Conservation (phyloP, 257 asterid genomes). For the Striga asiatica region DNA sequence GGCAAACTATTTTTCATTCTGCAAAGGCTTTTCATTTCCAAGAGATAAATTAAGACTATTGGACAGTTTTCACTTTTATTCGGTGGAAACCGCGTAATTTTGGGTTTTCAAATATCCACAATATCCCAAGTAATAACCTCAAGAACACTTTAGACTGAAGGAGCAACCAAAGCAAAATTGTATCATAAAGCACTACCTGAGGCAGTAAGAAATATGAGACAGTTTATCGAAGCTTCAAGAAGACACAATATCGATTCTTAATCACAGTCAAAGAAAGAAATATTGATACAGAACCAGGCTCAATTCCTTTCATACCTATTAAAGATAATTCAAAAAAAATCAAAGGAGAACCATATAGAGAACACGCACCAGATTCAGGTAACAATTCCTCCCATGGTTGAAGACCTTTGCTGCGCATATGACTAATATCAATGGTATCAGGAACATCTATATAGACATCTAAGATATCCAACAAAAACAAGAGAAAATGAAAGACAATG, state of each 20-base stretch:
- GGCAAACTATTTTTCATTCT: not conserved
- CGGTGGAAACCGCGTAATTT: too few relatives aligned
- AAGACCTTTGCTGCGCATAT: constrained; percentile 92
- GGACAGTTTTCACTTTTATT: not conserved
- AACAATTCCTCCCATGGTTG: constrained; percentile 88
- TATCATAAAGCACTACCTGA: not conserved
- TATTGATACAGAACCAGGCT: not conserved
- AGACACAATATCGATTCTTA: not conserved
- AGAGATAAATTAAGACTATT: not conserved
- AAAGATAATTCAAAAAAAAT: not conserved
- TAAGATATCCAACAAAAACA: constrained; percentile 22
- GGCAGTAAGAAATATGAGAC: not conserved
- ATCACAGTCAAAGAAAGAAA: not conserved
- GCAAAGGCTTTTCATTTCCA: not conserved
- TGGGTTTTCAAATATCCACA: not conserved
- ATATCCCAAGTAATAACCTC: not conserved
- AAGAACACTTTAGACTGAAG: not conserved
- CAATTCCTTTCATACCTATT: not conserved
- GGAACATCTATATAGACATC: constrained; percentile 95
- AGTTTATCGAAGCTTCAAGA: not conserved
- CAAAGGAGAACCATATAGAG: not conserved
- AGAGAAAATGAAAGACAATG: not conserved
- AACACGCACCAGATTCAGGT: constrained; percentile 55
- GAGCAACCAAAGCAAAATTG: not conserved
- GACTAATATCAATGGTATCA: constrained; percentile 69